Conservation (phyloP, 495 filamentous ascomycete species). For the Lasiosphaeriaceae sp. region DNA sequence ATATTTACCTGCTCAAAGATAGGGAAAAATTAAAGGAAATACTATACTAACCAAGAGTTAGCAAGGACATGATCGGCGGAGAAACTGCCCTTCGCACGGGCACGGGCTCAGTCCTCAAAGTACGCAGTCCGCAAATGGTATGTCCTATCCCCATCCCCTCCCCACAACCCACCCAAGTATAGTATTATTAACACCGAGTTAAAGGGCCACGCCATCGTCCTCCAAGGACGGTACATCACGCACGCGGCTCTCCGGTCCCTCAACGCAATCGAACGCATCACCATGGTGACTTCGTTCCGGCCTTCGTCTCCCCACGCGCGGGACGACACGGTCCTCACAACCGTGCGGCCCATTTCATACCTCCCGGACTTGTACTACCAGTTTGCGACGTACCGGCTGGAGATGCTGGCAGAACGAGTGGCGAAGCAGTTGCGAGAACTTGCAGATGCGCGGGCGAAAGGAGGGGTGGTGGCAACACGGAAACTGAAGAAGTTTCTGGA, state of each 20-base stretch:
- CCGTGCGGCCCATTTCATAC: constrained; percentile 62
- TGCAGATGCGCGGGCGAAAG: constrained; percentile 40
- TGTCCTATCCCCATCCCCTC: not conserved
- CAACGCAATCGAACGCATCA: constrained; percentile 63
- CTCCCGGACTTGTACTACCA: constrained; percentile 67
- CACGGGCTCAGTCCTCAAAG: constrained; percentile 60
- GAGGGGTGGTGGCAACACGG: constrained; percentile 37
- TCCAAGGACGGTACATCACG: constrained; percentile 70
- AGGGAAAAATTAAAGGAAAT: no score
- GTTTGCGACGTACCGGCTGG: constrained; percentile 65
- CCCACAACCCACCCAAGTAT: not conserved
- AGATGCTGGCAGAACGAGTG: constrained; percentile 62
- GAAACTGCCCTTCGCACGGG: constrained; percentile 65
- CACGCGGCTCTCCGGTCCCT: constrained; percentile 64
- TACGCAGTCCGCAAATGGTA: constrained; percentile 65
- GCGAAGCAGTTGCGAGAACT: constrained; percentile 42
- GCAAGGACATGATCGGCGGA: constrained; percentile 64
- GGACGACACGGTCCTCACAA: constrained; percentile 65
- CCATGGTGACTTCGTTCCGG: constrained; percentile 70
- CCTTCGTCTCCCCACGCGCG: constrained; percentile 53
- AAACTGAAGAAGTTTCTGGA: constrained; percentile 44
- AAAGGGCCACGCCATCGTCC: constrained; percentile 62
- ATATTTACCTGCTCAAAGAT: no score
- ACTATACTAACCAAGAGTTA: constrained; percentile 20
- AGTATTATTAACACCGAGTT: not conserved